Percentiles rank a stretch among this genome's conserved stretches.
phyloP scores from a whole-genome alignment of 139 green algal genomes.

The Tetraselmis chui region DNA sequence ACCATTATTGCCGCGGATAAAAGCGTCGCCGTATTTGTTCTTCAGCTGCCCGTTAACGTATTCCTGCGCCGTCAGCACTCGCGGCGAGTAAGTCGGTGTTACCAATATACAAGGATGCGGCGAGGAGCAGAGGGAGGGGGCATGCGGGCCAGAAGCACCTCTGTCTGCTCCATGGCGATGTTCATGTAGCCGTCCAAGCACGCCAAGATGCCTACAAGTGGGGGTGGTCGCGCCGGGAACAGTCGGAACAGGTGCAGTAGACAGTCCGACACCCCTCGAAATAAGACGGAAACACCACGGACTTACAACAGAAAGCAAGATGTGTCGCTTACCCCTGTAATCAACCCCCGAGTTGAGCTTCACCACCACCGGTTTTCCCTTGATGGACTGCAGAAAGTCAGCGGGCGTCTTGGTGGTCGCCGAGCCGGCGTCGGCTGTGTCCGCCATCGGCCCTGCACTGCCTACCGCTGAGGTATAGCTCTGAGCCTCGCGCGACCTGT shows the following conservation, averaged over 20 bases:
- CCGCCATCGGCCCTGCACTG: background rate
- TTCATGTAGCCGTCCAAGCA: constrained; percentile 99
- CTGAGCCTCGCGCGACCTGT: no score
- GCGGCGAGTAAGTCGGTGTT: no score
- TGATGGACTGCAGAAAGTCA: constrained; percentile 90
- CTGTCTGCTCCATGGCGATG: constrained; percentile 99
- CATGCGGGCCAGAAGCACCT: constrained; percentile 41
- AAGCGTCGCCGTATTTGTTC: constrained; percentile 98
- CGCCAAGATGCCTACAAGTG: constrained; percentile 89
- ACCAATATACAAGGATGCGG: no score
- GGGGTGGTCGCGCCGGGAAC: no score
- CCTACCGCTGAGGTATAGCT: no score
- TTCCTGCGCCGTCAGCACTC: no score
- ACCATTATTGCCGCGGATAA: constrained; percentile 98
- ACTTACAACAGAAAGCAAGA: background rate
- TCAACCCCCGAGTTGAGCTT: constrained; percentile 97
- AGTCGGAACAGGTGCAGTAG: no score
- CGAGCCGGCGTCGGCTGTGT: background rate
- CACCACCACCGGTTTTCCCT: constrained; percentile 90
- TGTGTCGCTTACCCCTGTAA: constrained; percentile 70
- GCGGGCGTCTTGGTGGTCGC: constrained; percentile 47
- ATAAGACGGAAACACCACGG: background rate
- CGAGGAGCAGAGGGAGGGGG: no score
- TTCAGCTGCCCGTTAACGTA: constrained; percentile 98
- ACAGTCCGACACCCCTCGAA: background rate